Evolutionary conservation across 805 yeast species (phyloP).

Genomic region (Kazachstania psychrophila): DNA sequence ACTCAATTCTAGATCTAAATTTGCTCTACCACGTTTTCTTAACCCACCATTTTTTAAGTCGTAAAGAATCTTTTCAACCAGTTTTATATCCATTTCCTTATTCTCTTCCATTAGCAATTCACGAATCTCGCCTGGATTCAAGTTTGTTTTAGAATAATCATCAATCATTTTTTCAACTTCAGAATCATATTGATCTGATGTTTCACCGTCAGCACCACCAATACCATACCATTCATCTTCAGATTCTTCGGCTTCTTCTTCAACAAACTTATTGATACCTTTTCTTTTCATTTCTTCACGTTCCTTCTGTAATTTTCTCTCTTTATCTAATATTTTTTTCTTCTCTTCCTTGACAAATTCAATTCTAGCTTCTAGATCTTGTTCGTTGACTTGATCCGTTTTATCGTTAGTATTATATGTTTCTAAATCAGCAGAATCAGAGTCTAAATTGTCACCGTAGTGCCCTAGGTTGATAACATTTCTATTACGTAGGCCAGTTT

Average conservation of each 20-base stretch:
- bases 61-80: conserved; percentile 56
- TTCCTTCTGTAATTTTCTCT: conserved; percentile 23
- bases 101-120: conserved; percentile 50
- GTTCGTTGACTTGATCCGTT: conserved; percentile 5
- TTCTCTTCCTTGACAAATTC: conserved; percentile 14
- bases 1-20: conserved; percentile 54
- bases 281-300: conserved; percentile 45
- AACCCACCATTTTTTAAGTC: conserved; percentile 68
- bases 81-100: conserved; percentile 49
- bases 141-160: conserved; percentile 49
- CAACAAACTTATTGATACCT: conserved; percentile 54
- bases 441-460: conserved; percentile 20
- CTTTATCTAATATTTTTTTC: conserved; percentile 14
- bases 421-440: neutral
- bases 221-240: conserved; percentile 83
- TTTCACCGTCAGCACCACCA: conserved; percentile 60
- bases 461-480: conserved; percentile 23
- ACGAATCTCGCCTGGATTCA: conserved; percentile 51
- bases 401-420: neutral
- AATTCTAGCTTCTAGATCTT: conserved; percentile 5
- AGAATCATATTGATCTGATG: conserved; percentile 47
- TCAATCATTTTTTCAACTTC: conserved; percentile 76
- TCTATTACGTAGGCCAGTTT: conserved; percentile 3
- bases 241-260: conserved; percentile 80
- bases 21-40: conserved; percentile 45